Percentiles rank a stretch among this genome's conserved stretches.
phyloP scores from a whole-genome alignment of 2,329 filamentous ascomycete genomes.

The Aureobasidium lini region DNA sequence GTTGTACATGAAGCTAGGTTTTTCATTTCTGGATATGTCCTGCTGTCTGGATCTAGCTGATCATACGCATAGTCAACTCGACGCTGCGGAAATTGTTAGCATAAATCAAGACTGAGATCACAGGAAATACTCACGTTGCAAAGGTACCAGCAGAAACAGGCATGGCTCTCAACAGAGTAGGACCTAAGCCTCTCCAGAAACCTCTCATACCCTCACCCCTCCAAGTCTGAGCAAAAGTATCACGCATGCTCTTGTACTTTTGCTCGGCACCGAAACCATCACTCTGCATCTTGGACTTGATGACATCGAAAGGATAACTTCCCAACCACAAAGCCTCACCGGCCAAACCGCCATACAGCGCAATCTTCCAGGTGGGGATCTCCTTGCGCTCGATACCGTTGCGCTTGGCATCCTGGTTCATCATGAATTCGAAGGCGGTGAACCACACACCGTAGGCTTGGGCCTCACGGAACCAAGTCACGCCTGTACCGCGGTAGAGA shows the following conservation, averaged over 20 bases:
- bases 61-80: constrained; percentile 13
- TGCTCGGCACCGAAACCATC: constrained; percentile 73
- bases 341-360: constrained; percentile 84
- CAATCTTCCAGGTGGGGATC: constrained; percentile 77
- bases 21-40: neutral
- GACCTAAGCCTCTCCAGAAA: constrained; percentile 92
- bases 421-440: constrained; percentile 87
- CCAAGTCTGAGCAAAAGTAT: constrained; percentile 82
- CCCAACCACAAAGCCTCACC: constrained; percentile 89
- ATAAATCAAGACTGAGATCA: neutral
- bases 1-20: neutral
- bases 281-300: constrained; percentile 99
- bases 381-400: constrained; percentile 69
- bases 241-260: constrained; percentile 73
- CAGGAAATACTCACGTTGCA: constrained; percentile 51
- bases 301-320: constrained; percentile 91
- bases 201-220: constrained; percentile 67
- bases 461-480: constrained; percentile 82
- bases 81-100: neutral
- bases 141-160: constrained; percentile 97
- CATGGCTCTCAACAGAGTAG: constrained; percentile 89
- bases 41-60: neutral
- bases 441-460: constrained; percentile 97
- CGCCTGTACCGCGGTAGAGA: constrained; percentile 78
- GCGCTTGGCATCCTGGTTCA: constrained; percentile 78